Percentiles rank a stretch among this genome's conserved stretches.
These are phyloP conservation scores for Pyrenophora seminiperda DNA, from an alignment of 2,329 filamentous ascomycete genomes.

Conservation along the genomic window DNA sequence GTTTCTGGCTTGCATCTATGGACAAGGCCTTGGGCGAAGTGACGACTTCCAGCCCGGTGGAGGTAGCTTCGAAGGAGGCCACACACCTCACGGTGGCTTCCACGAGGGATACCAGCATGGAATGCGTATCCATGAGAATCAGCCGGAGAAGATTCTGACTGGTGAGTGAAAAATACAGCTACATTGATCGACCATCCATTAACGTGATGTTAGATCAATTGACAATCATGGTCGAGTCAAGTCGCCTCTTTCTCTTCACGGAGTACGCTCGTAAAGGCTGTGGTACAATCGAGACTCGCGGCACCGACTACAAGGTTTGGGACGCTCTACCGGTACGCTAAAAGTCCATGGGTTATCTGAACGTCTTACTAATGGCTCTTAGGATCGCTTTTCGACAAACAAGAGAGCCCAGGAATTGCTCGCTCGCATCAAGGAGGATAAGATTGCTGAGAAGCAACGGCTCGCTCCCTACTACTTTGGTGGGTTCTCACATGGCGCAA, in stretches of 20 bases:
- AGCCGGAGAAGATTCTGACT: slow-evolving; percentile 52
- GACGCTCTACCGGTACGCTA: slow-evolving; percentile 42
- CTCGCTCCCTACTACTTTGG: slow-evolving; percentile 45
- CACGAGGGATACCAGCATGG: slow-evolving; percentile 54
- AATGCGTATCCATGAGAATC: slow-evolving; percentile 52
- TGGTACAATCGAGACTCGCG: slow-evolving; percentile 42
- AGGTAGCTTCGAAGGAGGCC: slow-evolving; percentile 46
- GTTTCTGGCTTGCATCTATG: slow-evolving; percentile 47
- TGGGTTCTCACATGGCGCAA: slow-evolving; percentile 41
- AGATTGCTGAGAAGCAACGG: slow-evolving; percentile 39
- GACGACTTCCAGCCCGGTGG: slow-evolving; percentile 52
- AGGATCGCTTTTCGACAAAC: slow-evolving; percentile 47
- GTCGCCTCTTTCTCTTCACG: slow-evolving; percentile 47
- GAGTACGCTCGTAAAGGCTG: slow-evolving; percentile 46
- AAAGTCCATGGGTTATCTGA: background rate
- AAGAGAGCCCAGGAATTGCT: slow-evolving; percentile 43
- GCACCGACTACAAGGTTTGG: slow-evolving; percentile 48
- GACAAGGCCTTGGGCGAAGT: slow-evolving; percentile 46
- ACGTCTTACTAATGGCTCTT: background rate
- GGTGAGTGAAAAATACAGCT: slow-evolving; percentile 17
- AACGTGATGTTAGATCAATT: slow-evolving; percentile 38
- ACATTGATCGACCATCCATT: background rate
- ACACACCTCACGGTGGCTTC: slow-evolving; percentile 49
- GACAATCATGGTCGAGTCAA: slow-evolving; percentile 48
- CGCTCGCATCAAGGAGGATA: slow-evolving; percentile 36